Evolutionary conservation across 495 filamentous ascomycete genomes (phyloP), one percentile per base, ranked within the genome.

Genomic region (Diplogelasinospora grovesii): DNA sequence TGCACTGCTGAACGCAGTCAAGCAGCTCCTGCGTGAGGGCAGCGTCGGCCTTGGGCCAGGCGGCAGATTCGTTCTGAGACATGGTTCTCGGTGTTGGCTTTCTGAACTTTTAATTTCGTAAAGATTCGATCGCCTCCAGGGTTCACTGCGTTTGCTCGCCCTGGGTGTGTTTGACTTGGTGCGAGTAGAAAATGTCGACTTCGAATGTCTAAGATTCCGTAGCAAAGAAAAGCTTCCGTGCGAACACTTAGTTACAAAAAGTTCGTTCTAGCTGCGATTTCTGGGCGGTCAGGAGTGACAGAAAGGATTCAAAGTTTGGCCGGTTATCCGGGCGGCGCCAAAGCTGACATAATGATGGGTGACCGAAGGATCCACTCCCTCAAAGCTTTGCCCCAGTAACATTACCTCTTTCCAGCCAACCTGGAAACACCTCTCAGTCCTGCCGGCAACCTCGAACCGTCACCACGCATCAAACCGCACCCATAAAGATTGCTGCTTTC

Each of bases 31-130:
- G 76, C 10, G 81, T 66, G n/a, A 95, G 74, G 39, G 71, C 71
- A 49, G 75, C 69, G 55, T 95, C 57, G 62, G 90, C 90, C 56
- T 93, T 68, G 49, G 90, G 90, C 85, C 88, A 95, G 52, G 90
- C 90, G 21, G 70, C 71, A 40, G 63, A 65, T 48, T 76, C 68
- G 57, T 76, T 60, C 38, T 60, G 57, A 52, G 72, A 63, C 72
- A 76, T 76, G 15, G 24, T 64, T 45, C n/a, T n/a, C n/a, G n/a
- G n/a, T n/a, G n/a, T n/a, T 26, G 19, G 41, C 32, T 26, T 20
- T 21, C 6, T 26, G 3, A 19, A 37, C 28, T 34, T 13, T 36
- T 11, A 13, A 15, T 37, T 26, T 23, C 22, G 39, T 29, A 35
- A n/a, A n/a, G n/a, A n/a, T n/a, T n/a, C n/a, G n/a, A n/a, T n/a